Percentiles rank a stretch among this genome's conserved stretches.
Conservation (phyloP, 2,329 filamentous ascomycete species). For the Scortechinia acanthostroma region DNA sequence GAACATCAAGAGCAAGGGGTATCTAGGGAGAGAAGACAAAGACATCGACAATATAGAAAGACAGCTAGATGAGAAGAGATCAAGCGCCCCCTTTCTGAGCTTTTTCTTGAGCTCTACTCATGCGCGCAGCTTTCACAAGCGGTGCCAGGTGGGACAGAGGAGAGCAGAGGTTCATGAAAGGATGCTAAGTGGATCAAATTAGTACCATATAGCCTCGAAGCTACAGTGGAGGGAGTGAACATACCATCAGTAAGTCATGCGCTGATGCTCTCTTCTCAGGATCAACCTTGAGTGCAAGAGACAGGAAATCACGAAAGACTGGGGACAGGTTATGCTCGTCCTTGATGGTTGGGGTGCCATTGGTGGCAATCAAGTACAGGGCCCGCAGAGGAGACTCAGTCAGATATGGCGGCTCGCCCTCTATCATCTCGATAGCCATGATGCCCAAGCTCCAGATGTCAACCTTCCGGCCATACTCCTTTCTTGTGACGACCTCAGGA, state of each 20-base stretch:
- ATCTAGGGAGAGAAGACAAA: too few species aligned
- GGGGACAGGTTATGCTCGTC: slow-evolving; percentile 76
- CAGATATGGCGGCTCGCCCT: slow-evolving; percentile 93
- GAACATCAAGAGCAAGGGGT: too few species aligned
- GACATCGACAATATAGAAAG: too few species aligned
- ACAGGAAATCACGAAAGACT: slow-evolving; percentile 84
- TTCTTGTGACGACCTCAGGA: slow-evolving; percentile 97
- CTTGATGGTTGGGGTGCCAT: slow-evolving; percentile 98
- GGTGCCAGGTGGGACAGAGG: slow-evolving; percentile 74
- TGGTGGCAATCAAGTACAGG: slow-evolving; percentile 93
- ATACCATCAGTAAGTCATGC: slow-evolving; percentile 83
- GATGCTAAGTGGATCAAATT: slow-evolving; percentile 44
- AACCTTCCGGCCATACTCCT: slow-evolving; percentile 96
- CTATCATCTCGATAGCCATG: slow-evolving; percentile 99
- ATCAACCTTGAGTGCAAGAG: slow-evolving; percentile 90
- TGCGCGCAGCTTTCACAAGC: slow-evolving; percentile 76
- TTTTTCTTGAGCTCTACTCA: slow-evolving; percentile 80
- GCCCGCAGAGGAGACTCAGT: slow-evolving; percentile 98
- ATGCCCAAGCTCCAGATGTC: slow-evolving; percentile 99
- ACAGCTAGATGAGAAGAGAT: too few species aligned
- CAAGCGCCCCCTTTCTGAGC: slow-evolving; percentile 62
- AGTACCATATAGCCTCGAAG: slow-evolving; percentile 12
- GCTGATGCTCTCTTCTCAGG: slow-evolving; percentile 94
- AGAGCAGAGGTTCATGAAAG: slow-evolving; percentile 73
- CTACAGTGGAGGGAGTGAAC: slow-evolving; percentile 24